phyloP scores from a whole-genome alignment of 164 flowering plant species.

The Liquidambar formosana region DNA sequence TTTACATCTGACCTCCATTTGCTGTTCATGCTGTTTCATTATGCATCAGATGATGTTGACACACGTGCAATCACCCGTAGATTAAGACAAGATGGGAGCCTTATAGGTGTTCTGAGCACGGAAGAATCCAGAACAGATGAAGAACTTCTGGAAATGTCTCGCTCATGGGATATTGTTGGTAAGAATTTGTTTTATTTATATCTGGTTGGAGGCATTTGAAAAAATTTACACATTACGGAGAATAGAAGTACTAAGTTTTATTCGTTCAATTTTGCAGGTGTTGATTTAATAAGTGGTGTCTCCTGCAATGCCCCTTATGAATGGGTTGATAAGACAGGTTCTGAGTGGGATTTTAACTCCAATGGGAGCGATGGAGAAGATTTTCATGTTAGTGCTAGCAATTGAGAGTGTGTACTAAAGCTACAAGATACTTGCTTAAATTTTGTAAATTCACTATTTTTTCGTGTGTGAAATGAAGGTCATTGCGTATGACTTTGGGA shows the following conservation, averaged over 20 bases:
- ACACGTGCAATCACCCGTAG: slow-evolving; percentile 93
- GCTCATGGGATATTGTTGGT: slow-evolving; percentile 84
- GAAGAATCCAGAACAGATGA: slow-evolving; percentile 63
- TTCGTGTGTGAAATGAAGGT: slow-evolving; percentile 43
- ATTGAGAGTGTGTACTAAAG: neutral
- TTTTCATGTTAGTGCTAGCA: slow-evolving; percentile 46
- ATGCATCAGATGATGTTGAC: slow-evolving; percentile 80
- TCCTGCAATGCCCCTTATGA: slow-evolving; percentile 71
- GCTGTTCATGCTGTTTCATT: slow-evolving; percentile 8
- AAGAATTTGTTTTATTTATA: slow-evolving; percentile 13
- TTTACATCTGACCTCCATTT: slow-evolving; percentile 6
- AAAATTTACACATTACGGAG: too few relatives aligned
- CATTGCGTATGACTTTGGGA: slow-evolving; percentile 90
- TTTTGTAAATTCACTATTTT: slow-evolving; percentile 2
- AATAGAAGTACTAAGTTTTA: neutral
- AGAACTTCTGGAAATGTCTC: slow-evolving; percentile 72
- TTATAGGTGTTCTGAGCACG: slow-evolving; percentile 80
- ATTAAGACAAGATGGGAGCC: slow-evolving; percentile 83
- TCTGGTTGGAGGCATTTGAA: neutral
- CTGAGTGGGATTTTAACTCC: slow-evolving; percentile 69
- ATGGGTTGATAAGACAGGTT: slow-evolving; percentile 68
- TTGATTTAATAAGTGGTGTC: slow-evolving; percentile 79
- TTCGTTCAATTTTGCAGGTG: slow-evolving; percentile 45
- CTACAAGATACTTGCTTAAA: neutral
- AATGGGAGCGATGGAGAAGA: slow-evolving; percentile 29